Evolutionary conservation across 805 yeast genomes (phyloP).

Genomic region (Wickerhamiella vanderwaltii): DNA sequence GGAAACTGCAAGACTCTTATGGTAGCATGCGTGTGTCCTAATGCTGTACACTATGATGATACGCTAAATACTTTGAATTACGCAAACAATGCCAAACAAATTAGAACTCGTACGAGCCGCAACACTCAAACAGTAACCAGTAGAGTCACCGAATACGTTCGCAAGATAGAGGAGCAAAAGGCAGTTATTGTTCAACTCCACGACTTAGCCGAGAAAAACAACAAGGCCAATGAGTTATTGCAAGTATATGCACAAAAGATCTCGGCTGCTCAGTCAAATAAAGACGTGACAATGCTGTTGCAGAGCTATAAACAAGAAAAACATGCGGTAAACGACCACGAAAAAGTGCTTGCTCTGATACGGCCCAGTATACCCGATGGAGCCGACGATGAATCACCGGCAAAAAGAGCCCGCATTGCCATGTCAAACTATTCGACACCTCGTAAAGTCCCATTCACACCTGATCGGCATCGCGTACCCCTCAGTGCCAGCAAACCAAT

Average conservation of each 20-base stretch:
- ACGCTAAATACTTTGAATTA: constrained; percentile 82
- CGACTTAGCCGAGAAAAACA: constrained; percentile 11
- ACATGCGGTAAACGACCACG: background rate
- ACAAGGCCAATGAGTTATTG: background rate
- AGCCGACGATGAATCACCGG: background rate
- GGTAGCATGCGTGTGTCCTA: constrained; percentile 91
- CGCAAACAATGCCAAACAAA: constrained; percentile 84
- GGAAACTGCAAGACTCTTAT: constrained; percentile 92
- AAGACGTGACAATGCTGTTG: background rate
- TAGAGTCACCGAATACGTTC: constrained; percentile 74
- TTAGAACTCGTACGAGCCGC: constrained; percentile 64
- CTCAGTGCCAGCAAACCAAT: background rate
- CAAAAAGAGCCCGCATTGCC: background rate
- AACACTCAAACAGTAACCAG: constrained; percentile 66
- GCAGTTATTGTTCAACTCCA: constrained; percentile 60
- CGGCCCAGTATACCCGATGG: background rate
- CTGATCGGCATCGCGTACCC: background rate
- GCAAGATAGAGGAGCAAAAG: constrained; percentile 73
- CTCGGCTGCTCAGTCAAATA: background rate
- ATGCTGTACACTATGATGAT: constrained; percentile 79
- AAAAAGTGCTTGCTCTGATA: background rate
- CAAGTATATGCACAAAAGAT: background rate
- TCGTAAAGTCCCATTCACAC: background rate
- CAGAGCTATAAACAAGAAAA: background rate
- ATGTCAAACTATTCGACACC: background rate